Conservation (phyloP, 148 eudicot species). For the Spergularia bocconei region DNA sequence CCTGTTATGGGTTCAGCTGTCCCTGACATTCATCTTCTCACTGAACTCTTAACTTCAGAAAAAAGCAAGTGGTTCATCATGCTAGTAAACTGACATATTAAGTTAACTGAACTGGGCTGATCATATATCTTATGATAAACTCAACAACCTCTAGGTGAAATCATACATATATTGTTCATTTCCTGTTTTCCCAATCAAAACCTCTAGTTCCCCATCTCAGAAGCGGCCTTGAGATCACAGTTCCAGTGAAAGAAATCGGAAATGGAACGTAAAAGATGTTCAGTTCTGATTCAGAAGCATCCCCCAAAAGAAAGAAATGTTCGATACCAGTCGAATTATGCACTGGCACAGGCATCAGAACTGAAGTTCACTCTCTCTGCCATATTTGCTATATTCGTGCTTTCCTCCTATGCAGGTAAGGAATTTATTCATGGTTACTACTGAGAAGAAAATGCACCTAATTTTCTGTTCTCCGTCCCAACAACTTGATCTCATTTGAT, state of each 20-base stretch:
- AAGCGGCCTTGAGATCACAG: neutral
- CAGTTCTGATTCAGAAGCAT: neutral
- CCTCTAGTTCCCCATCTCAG: neutral
- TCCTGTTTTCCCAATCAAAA: neutral
- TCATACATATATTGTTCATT: slow-evolving; percentile 9
- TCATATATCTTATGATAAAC: slow-evolving; percentile 16
- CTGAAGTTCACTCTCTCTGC: slow-evolving; percentile 19
- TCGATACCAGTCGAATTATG: neutral
- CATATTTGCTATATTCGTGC: slow-evolving; percentile 13
- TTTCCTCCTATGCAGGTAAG: slow-evolving; percentile 24
- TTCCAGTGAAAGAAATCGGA: neutral
- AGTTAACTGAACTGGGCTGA: neutral
- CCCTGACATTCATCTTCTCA: slow-evolving; percentile 18
- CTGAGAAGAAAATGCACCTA: no score
- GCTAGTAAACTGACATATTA: slow-evolving; percentile 6
- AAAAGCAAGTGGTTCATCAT: slow-evolving; percentile 18
- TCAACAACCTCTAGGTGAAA: slow-evolving; percentile 22
- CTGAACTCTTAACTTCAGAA: slow-evolving; percentile 26
- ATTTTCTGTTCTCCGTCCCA: neutral
- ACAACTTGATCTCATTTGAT: neutral
- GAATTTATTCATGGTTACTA: neutral
- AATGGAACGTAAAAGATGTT: slow-evolving; percentile 16
- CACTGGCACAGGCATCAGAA: neutral
- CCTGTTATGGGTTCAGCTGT: slow-evolving; percentile 16
- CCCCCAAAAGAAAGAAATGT: neutral